Conservation (phyloP, 1,139 yeast genomes). For the Geotrichum europaeum region DNA sequence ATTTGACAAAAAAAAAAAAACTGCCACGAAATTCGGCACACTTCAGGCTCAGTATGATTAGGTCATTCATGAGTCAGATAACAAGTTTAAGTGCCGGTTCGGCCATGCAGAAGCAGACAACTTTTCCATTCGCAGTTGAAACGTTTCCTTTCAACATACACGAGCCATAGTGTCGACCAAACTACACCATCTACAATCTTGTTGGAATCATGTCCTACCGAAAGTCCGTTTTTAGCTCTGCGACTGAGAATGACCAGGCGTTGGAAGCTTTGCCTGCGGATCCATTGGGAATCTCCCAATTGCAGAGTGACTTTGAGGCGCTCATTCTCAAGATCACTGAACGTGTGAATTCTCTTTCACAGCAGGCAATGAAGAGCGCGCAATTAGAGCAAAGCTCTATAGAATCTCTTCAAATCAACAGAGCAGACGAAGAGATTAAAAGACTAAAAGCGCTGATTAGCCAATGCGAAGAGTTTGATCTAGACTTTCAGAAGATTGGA, state of each 20-base stretch:
- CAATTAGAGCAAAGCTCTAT: slow-evolving; percentile 22
- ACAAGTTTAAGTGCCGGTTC: background rate
- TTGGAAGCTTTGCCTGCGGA: slow-evolving; percentile 5
- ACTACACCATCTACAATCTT: background rate
- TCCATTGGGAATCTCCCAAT: slow-evolving; percentile 11
- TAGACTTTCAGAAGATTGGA: slow-evolving; percentile 60
- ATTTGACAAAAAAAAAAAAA: background rate
- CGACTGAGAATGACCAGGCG: background rate
- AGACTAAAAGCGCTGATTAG: slow-evolving; percentile 41
- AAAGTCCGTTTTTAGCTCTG: background rate
- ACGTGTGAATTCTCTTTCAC: slow-evolving; percentile 25
- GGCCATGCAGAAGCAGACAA: background rate
- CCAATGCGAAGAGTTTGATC: slow-evolving; percentile 52
- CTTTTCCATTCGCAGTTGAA: background rate
- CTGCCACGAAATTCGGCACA: slow-evolving; percentile 2
- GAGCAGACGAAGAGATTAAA: slow-evolving; percentile 41
- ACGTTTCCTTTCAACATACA: background rate
- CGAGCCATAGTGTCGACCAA: background rate
- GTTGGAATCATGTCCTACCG: background rate
- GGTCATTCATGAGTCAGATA: background rate
- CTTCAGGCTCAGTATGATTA: background rate
- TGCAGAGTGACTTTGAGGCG: slow-evolving; percentile 12
- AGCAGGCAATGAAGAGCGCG: slow-evolving; percentile 25
- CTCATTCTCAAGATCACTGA: slow-evolving; percentile 10
- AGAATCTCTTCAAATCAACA: slow-evolving; percentile 21